These are phyloP conservation scores for Fusarium compactum DNA, from an alignment of 2,329 filamentous ascomycete genomes.

Conservation along the genomic window DNA sequence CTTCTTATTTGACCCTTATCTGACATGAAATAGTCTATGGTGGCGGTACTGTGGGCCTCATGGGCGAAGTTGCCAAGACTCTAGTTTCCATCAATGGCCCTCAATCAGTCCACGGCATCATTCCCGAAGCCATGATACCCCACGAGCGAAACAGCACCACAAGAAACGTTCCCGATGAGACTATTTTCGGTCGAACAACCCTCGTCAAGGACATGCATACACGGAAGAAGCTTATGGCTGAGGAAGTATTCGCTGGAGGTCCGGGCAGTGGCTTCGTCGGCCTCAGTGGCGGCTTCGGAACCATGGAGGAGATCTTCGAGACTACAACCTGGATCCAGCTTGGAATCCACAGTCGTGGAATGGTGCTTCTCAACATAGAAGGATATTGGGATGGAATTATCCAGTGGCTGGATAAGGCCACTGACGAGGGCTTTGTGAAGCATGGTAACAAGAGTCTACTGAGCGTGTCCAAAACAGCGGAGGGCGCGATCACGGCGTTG, in stretches of 20 bases:
- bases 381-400: constrained; percentile 93
- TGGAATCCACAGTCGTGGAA: constrained; percentile 84
- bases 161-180: constrained; percentile 66
- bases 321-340: constrained; percentile 95
- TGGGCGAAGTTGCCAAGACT: constrained; percentile 92
- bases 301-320: constrained; percentile 94
- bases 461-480: constrained; percentile 77
- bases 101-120: constrained; percentile 88
- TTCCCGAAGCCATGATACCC: constrained; percentile 84
- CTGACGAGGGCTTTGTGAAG: constrained; percentile 81
- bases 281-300: constrained; percentile 90
- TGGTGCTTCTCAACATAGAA: constrained; percentile 87
- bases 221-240: constrained; percentile 92
- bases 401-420: constrained; percentile 81
- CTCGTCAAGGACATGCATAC: constrained; percentile 97
- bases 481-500: constrained; percentile 78
- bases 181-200: constrained; percentile 83
- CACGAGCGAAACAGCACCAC: constrained; percentile 77
- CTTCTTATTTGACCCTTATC: background rate
- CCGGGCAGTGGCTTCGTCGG: constrained; percentile 91
- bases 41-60: constrained; percentile 92
- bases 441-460: constrained; percentile 79
- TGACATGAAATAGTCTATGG: constrained; percentile 76
- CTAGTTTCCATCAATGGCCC: constrained; percentile 87
- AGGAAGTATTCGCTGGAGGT: constrained; percentile 83